Base-by-base conservation (phyloP, 768 basidiomycete genomes). In the Pulveroboletus ravenelii region DNA sequence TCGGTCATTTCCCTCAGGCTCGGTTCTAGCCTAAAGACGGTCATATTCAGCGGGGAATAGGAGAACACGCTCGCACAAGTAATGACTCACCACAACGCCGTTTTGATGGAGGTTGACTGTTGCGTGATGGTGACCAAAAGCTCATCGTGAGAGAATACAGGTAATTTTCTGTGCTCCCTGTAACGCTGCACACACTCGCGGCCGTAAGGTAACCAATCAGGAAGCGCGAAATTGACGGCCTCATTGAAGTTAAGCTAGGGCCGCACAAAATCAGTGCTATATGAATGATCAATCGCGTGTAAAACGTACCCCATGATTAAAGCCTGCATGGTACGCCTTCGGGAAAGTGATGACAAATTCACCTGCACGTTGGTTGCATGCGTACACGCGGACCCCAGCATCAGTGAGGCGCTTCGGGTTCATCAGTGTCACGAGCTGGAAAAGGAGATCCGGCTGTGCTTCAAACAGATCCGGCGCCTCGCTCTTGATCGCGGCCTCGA, bases 281-380 rank as follows among this genome's bases (percentile, higher is more conserved):
- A 45, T 52, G 44, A 64, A 62, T 54, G 50, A 62, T 58, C 55
- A 51, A 47, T 53, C 51, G 55, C 64, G 47, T 48, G 62, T 59
- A 62, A 38, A 50, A 79, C 89, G 65, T 72, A 94, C 93, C 46
- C 94, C 95, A 68, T 98, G 96, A 66, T 98, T 98, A 75, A 97
- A 98, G 3, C 94, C 94, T 45, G 93, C 91, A 66, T 97, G 93
- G 71, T 96, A 99, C 10, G 93, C 93, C 71, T 95, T 93, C 0
- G 96, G 96, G 69, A 93, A 94, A 2, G 96, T 98, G 57, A 99
- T 84, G 52, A 98, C 93, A 67, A 97, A 95, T 73, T 98, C 96
- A 44, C 94, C 93, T 18, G 96, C 89, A 46, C 96, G 79, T 71
- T 99, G 96, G 68, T 98, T 95, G 74, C 90, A 94, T 30, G 88